Evolutionary conservation across 129 eudicot species (phyloP).

Genomic region (Pseudognaphalium luteoalbum): DNA sequence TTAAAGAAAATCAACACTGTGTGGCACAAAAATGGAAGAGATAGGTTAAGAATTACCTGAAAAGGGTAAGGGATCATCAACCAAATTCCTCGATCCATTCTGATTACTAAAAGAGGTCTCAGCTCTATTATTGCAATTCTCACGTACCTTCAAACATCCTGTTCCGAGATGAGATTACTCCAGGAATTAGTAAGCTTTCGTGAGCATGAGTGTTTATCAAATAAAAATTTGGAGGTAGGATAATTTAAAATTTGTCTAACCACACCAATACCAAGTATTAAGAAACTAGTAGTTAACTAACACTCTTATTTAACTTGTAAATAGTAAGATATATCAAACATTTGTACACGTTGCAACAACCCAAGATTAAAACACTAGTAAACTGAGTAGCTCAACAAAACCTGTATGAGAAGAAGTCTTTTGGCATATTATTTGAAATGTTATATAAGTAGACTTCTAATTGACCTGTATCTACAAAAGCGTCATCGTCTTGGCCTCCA

Average conservation of each 20-base stretch:
- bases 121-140: constrained; percentile 24
- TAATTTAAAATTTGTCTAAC: background rate
- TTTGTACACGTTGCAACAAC: too few species aligned
- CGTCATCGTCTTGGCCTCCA: constrained; percentile 43
- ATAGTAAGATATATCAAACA: background rate
- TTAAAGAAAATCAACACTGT: background rate
- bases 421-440: too few species aligned
- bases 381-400: too few species aligned
- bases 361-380: too few species aligned
- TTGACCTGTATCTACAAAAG: constrained; percentile 36
- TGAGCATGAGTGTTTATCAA: background rate
- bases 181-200: constrained; percentile 1
- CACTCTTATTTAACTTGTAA: too few species aligned
- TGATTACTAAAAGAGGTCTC: constrained; percentile 45
- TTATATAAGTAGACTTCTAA: too few species aligned
- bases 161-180: constrained; percentile 18
- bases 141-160: constrained; percentile 50
- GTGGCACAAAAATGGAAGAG: background rate
- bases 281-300: too few species aligned
- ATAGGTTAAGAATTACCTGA: constrained; percentile 11
- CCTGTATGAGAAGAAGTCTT: too few species aligned
- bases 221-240: background rate
- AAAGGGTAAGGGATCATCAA: constrained; percentile 22
- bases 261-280: too few species aligned
- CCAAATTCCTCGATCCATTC: constrained; percentile 63